Conservation (phyloP, 2,329 filamentous ascomycete species). For the Fusarium sp. region DNA sequence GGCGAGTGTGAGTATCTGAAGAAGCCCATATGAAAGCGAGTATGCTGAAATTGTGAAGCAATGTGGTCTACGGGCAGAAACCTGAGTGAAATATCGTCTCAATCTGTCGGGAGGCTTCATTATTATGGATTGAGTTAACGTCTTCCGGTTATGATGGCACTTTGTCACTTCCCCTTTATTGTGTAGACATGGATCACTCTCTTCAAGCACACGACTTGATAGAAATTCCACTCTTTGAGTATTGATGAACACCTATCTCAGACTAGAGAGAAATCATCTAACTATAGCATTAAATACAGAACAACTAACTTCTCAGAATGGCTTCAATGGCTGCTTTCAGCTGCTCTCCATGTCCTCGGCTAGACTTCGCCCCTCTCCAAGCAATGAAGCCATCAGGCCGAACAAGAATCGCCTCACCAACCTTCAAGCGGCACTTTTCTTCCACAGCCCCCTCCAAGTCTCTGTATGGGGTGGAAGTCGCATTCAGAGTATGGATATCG, state of each 20-base stretch:
- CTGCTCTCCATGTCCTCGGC: background rate
- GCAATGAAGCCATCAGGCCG: background rate
- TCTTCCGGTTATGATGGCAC: too few relatives aligned
- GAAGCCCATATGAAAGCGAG: background rate
- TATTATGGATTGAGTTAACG: too few relatives aligned
- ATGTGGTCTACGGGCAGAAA: constrained; percentile 9
- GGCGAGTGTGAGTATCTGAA: constrained; percentile 9
- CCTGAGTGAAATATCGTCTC: background rate
- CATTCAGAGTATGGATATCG: background rate
- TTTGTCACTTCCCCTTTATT: too few relatives aligned
- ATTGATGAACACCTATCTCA: too few relatives aligned
- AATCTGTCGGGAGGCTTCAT: too few relatives aligned
- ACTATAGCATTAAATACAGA: too few relatives aligned
- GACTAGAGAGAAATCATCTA: too few relatives aligned
- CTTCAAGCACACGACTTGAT: background rate
- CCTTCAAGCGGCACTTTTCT: background rate
- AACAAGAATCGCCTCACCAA: background rate
- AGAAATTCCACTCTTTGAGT: too few relatives aligned
- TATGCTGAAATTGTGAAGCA: background rate
- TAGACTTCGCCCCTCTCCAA: background rate
- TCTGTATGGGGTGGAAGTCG: background rate
- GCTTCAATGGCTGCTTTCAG: background rate
- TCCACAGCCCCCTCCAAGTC: background rate
- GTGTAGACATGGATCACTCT: background rate
- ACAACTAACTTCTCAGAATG: background rate